Percentiles rank a stretch among this genome's conserved stretches.
Evolutionary conservation across 2,329 filamentous ascomycete species (phyloP).

Genomic region (Teratosphaeria destructans): DNA sequence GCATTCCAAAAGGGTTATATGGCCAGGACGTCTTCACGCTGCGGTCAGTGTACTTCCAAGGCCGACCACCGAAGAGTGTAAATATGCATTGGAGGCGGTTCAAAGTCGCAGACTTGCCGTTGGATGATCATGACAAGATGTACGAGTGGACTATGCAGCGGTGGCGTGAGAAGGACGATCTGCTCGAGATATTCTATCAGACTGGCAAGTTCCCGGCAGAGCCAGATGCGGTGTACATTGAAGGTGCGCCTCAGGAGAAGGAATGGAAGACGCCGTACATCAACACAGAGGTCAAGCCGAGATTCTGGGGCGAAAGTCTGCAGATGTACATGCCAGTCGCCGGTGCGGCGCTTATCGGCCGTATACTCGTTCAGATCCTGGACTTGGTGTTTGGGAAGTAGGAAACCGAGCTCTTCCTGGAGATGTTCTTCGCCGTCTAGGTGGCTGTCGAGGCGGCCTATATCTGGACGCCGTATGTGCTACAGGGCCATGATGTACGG

Average conservation of each 20-base stretch:
- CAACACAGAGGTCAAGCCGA: conserved; percentile 36
- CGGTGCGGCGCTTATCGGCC: conserved; percentile 26
- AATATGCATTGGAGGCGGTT: conserved; percentile 96
- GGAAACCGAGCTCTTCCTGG: not conserved
- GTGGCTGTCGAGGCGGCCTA: not conserved
- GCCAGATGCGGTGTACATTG: conserved; percentile 27
- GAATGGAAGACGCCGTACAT: conserved; percentile 33
- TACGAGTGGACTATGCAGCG: conserved; percentile 70
- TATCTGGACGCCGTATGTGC: not conserved
- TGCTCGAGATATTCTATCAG: conserved; percentile 65
- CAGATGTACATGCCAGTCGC: conserved; percentile 33
- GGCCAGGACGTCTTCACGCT: conserved; percentile 84
- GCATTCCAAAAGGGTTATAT: conserved; percentile 68
- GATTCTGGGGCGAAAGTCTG: conserved; percentile 30
- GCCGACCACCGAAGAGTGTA: conserved; percentile 81
- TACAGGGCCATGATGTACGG: not conserved
- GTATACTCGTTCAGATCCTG: conserved; percentile 22
- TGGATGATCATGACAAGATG: conserved; percentile 62
- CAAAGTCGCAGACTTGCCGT: conserved; percentile 64
- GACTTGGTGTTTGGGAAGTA: conserved; percentile 8
- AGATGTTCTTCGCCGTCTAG: not conserved
- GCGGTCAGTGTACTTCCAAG: conserved; percentile 75
- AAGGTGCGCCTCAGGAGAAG: conserved; percentile 18
- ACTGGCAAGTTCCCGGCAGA: conserved; percentile 77
- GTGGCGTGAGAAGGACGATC: conserved; percentile 84